A percentile compares a stretch with the other conserved stretches of the same genome.
Conservation (phyloP, 345 rosid genomes). For the Erucastrum elatum region DNA sequence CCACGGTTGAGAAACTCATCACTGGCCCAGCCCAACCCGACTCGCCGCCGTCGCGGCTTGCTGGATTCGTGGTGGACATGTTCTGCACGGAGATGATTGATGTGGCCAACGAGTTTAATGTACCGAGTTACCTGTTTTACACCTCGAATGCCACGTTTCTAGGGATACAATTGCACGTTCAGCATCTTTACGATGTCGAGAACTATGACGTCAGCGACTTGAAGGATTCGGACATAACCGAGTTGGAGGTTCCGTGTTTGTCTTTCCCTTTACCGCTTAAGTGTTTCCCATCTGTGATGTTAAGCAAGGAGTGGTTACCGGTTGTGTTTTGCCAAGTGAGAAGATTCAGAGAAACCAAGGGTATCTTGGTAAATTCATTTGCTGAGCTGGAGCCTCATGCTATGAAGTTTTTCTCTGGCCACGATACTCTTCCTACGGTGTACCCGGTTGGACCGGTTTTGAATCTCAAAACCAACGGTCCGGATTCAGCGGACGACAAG, state of each 20-base stretch:
- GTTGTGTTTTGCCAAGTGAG: neutral
- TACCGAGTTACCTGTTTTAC: conserved; percentile 54
- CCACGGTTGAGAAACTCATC: conserved; percentile 31
- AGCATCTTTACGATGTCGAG: conserved; percentile 30
- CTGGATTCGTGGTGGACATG: conserved; percentile 59
- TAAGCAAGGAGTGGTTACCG: neutral
- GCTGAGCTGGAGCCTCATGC: conserved; percentile 50
- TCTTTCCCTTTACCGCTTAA: conserved; percentile 43
- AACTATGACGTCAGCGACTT: conserved; percentile 30
- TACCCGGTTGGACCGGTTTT: conserved; percentile 58
- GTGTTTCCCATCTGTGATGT: conserved; percentile 31
- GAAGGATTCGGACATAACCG: conserved; percentile 39
- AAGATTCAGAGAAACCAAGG: conserved; percentile 36
- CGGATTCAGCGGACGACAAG: neutral
- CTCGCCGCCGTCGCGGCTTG: conserved; percentile 41
- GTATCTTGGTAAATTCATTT: conserved; percentile 54
- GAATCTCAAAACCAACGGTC: conserved; percentile 30
- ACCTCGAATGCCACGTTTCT: conserved; percentile 49
- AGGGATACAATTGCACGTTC: conserved; percentile 24
- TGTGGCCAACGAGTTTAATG: conserved; percentile 44
- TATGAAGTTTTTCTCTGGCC: conserved; percentile 16
- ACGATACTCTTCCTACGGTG: conserved; percentile 37
- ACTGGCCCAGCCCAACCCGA: neutral
- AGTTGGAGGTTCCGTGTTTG: conserved; percentile 40
- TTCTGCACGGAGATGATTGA: conserved; percentile 53